These are phyloP conservation scores for Colletotrichum lini DNA, from an alignment of 2,329 filamentous ascomycete genomes.

Conservation along the genomic window DNA sequence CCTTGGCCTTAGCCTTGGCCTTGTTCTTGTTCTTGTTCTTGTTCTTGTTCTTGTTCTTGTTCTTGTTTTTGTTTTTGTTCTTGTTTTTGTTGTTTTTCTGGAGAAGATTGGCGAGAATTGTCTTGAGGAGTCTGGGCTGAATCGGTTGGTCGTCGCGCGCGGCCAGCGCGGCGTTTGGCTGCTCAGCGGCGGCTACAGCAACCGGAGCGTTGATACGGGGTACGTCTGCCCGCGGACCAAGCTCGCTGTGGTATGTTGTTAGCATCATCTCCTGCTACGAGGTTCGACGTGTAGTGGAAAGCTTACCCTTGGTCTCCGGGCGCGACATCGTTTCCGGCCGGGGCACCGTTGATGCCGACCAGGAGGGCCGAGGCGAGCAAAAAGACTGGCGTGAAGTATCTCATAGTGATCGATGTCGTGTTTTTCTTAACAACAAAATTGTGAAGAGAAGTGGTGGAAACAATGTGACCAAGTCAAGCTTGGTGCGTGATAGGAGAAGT, in stretches of 20 bases:
- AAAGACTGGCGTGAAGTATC: slow-evolving; percentile 26
- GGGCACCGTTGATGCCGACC: slow-evolving; percentile 39
- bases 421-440: not conserved
- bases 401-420: slow-evolving; percentile 22
- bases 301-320: slow-evolving; percentile 9
- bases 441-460: not conserved
- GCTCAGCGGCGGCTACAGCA: slow-evolving; percentile 24
- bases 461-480: slow-evolving; percentile 22
- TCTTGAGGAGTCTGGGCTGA: slow-evolving; percentile 11
- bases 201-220: slow-evolving; percentile 8
- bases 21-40: not conserved
- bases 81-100: slow-evolving; percentile 21
- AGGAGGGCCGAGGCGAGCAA: slow-evolving; percentile 36
- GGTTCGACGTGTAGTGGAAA: not conserved
- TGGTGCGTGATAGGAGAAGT: slow-evolving; percentile 8
- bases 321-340: slow-evolving; percentile 20
- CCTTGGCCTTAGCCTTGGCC: not conserved
- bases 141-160: slow-evolving; percentile 1
- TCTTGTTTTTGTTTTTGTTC: slow-evolving; percentile 7
- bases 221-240: slow-evolving; percentile 19
- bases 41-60: not conserved
- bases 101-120: not conserved
- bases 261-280: not conserved
- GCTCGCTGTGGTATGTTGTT: slow-evolving; percentile 10
- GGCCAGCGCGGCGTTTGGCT: slow-evolving; percentile 21